Evolutionary conservation across 768 basidiomycete genomes (phyloP).

Genomic region (Auricularia sp.): DNA sequence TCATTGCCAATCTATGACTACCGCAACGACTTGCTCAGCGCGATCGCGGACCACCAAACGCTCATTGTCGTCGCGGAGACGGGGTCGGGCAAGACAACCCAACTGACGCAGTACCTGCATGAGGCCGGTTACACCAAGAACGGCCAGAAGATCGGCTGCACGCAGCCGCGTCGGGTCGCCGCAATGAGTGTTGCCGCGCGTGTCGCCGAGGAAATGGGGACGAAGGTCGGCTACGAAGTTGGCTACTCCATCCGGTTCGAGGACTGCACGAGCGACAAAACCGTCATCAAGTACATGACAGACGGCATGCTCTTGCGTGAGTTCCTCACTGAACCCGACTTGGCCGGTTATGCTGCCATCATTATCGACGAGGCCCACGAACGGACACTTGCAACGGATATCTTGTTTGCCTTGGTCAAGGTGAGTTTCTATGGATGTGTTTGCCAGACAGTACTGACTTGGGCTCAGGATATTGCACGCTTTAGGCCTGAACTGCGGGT

Average conservation of each 20-base stretch:
- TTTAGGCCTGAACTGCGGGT: constrained; percentile 91
- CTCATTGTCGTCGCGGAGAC: constrained; percentile 98
- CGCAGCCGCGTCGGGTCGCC: constrained; percentile 95
- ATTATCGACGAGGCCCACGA: constrained; percentile 99
- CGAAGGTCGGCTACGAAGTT: constrained; percentile 93
- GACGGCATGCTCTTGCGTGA: constrained; percentile 97
- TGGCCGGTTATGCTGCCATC: constrained; percentile 88
- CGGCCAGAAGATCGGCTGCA: constrained; percentile 88
- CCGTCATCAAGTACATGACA: constrained; percentile 98
- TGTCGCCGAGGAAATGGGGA: constrained; percentile 98
- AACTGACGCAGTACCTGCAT: constrained; percentile 94
- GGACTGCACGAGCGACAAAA: constrained; percentile 99
- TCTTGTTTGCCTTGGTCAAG: constrained; percentile 97
- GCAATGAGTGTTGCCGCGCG: constrained; percentile 99
- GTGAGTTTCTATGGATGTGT: constrained; percentile 41
- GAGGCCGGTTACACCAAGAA: constrained; percentile 90
- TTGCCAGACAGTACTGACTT: constrained; percentile 19
- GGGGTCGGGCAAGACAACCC: constrained; percentile 97
- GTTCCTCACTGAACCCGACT: constrained; percentile 93
- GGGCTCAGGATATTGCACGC: constrained; percentile 78
- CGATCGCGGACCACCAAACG: constrained; percentile 85
- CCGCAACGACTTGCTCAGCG: constrained; percentile 79
- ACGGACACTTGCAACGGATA: constrained; percentile 94
- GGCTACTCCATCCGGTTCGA: constrained; percentile 99
- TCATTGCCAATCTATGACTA: constrained; percentile 85